Percentiles rank a stretch among this genome's conserved stretches.
Evolutionary conservation across 2,329 filamentous ascomycete species (phyloP).

Genomic region (Colletotrichum acutatum): DNA sequence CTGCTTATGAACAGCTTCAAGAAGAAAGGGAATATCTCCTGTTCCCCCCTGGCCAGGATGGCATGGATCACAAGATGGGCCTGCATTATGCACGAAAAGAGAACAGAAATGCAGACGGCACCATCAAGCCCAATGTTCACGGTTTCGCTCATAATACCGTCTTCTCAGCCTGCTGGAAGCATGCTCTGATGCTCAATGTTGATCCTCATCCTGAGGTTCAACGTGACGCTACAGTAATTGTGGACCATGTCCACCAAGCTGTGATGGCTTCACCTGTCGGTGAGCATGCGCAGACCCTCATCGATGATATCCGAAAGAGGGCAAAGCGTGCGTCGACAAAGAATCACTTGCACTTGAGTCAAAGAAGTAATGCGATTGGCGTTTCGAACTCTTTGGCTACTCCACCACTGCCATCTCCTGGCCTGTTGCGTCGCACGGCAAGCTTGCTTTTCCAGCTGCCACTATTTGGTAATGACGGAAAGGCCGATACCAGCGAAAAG

Average conservation of each 20-base stretch:
- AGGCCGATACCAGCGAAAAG: constrained; percentile 37
- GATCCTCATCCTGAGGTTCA: constrained; percentile 96
- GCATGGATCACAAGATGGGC: constrained; percentile 69
- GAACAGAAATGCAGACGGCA: constrained; percentile 66
- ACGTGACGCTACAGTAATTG: constrained; percentile 82
- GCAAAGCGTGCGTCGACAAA: constrained; percentile 59
- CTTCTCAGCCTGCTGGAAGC: constrained; percentile 94
- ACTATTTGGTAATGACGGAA: constrained; percentile 63
- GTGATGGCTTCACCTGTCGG: constrained; percentile 83
- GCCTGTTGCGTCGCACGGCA: constrained; percentile 71
- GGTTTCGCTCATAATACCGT: constrained; percentile 86
- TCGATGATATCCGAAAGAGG: constrained; percentile 76
- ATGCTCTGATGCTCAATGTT: constrained; percentile 88
- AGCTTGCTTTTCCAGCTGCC: constrained; percentile 70
- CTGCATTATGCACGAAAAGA: constrained; percentile 69
- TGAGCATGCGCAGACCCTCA: constrained; percentile 73
- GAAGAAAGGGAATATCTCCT: constrained; percentile 81
- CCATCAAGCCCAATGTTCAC: constrained; percentile 65
- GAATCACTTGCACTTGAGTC: constrained; percentile 52
- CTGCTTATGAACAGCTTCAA: constrained; percentile 88
- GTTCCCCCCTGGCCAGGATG: constrained; percentile 65
- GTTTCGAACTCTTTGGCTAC: constrained; percentile 45
- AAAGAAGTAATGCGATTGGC: constrained; percentile 56
- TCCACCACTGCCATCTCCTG: constrained; percentile 64
- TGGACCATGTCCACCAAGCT: constrained; percentile 85